Percentiles rank a stretch among this genome's conserved stretches.
phyloP scores from a whole-genome alignment of 1,139 yeast species.

The Hyphopichia khmerensis region DNA sequence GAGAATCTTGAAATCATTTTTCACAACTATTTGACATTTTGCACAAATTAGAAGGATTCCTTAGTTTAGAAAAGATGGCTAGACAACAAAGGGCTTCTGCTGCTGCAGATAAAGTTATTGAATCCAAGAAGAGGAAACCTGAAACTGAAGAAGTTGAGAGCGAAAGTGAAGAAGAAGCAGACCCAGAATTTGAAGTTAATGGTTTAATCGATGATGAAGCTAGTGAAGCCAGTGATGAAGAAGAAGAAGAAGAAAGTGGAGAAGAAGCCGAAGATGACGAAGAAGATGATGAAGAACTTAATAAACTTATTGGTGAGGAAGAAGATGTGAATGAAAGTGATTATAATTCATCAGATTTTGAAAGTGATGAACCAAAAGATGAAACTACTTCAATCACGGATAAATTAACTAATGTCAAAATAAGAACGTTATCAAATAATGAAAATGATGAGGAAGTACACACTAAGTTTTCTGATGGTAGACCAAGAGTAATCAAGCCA shows the following conservation, averaged over 20 bases:
- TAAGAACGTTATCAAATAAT: constrained; percentile 46
- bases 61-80: constrained; percentile 9
- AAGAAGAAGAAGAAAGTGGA: constrained; percentile 26
- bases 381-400: constrained; percentile 54
- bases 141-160: constrained; percentile 13
- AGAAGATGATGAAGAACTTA: constrained; percentile 52
- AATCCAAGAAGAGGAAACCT: constrained; percentile 16
- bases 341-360: constrained; percentile 40
- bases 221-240: constrained; percentile 17
- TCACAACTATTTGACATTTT: neutral
- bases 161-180: constrained; percentile 17
- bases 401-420: constrained; percentile 50
- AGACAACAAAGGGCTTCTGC: constrained; percentile 5
- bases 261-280: constrained; percentile 24
- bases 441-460: constrained; percentile 38
- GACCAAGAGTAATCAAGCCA: constrained; percentile 72
- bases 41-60: neutral
- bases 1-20: neutral
- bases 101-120: neutral
- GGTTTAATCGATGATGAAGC: constrained; percentile 30
- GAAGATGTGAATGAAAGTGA: constrained; percentile 30
- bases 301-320: constrained; percentile 54
- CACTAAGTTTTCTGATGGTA: constrained; percentile 75
- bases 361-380: constrained; percentile 49
- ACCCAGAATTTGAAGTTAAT: constrained; percentile 27